These are phyloP conservation scores for Delonix regia DNA, from an alignment of 306 rosid species.

Conservation along the genomic window DNA sequence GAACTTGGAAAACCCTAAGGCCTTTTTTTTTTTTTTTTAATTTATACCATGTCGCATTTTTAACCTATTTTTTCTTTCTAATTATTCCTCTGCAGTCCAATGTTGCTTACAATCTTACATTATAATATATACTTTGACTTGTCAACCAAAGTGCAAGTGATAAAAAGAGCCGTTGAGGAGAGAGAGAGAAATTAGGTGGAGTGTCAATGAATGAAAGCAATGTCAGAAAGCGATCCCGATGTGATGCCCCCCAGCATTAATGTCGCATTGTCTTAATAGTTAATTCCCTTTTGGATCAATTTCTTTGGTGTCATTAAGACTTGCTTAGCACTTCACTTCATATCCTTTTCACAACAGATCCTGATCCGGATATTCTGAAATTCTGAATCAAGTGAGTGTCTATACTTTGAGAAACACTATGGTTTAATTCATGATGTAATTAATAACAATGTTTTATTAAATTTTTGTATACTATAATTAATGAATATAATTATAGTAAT, in stretches of 20 bases:
- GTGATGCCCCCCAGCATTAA: background rate
- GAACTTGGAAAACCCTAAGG: background rate
- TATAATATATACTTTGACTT: slow-evolving; percentile 5
- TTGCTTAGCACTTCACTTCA: background rate
- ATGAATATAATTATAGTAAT: no score
- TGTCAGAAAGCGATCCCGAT: background rate
- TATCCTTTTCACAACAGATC: background rate
- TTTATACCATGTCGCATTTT: background rate
- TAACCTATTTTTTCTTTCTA: background rate
- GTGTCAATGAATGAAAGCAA: slow-evolving; percentile 18
- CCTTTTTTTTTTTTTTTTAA: background rate
- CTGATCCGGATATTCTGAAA: background rate
- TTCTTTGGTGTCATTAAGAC: background rate
- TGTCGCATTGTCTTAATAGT: background rate
- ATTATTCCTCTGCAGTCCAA: background rate
- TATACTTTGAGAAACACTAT: no score
- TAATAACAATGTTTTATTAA: no score
- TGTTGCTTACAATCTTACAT: background rate
- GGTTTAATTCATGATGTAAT: no score
- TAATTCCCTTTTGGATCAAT: slow-evolving; percentile 11
- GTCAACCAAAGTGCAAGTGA: slow-evolving; percentile 12
- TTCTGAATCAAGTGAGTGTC: background rate
- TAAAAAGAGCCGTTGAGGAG: background rate
- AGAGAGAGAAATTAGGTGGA: slow-evolving; percentile 1
- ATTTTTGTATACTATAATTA: no score